phyloP scores from a whole-genome alignment of 768 basidiomycete species.

The Clitopilus hobsonii region DNA sequence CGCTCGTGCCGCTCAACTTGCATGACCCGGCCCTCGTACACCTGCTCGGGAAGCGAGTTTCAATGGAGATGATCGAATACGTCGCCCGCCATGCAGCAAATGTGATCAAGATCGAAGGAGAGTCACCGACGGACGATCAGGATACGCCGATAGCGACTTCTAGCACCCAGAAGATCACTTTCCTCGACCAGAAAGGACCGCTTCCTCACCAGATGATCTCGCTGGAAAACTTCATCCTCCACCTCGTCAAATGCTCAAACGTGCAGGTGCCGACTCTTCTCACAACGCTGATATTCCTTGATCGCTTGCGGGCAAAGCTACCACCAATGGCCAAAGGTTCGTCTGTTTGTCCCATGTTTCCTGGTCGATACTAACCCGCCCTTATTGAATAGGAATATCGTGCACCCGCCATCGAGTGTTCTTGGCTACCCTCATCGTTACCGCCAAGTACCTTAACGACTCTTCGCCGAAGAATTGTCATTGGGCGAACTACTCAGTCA shows the following conservation, averaged over 20 bases:
- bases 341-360: slow-evolving; percentile 16
- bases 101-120: slow-evolving; percentile 69
- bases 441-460: slow-evolving; percentile 96
- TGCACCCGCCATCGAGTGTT: slow-evolving; percentile 96
- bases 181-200: slow-evolving; percentile 26
- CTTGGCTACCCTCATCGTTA: slow-evolving; percentile 90
- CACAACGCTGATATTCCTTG: slow-evolving; percentile 87
- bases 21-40: slow-evolving; percentile 82
- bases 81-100: slow-evolving; percentile 75
- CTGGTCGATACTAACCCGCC: slow-evolving; percentile 1
- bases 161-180: slow-evolving; percentile 49
- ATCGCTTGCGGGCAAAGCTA: slow-evolving; percentile 76
- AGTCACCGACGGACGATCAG: slow-evolving; percentile 28
- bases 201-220: slow-evolving; percentile 39
- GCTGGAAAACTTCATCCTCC: slow-evolving; percentile 80
- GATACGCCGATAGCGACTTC: slow-evolving; percentile 63
- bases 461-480: slow-evolving; percentile 94
- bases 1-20: slow-evolving; percentile 67
- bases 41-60: slow-evolving; percentile 74
- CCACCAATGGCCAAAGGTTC: slow-evolving; percentile 82
- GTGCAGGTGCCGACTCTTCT: slow-evolving; percentile 90
- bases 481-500: slow-evolving; percentile 75
- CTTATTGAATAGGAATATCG: slow-evolving; percentile 55
- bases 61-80: slow-evolving; percentile 81
- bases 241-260: slow-evolving; percentile 75